These are phyloP conservation scores for Ceratocystis harringtonii DNA, from an alignment of 2,329 filamentous ascomycete species.

Conservation along the genomic window DNA sequence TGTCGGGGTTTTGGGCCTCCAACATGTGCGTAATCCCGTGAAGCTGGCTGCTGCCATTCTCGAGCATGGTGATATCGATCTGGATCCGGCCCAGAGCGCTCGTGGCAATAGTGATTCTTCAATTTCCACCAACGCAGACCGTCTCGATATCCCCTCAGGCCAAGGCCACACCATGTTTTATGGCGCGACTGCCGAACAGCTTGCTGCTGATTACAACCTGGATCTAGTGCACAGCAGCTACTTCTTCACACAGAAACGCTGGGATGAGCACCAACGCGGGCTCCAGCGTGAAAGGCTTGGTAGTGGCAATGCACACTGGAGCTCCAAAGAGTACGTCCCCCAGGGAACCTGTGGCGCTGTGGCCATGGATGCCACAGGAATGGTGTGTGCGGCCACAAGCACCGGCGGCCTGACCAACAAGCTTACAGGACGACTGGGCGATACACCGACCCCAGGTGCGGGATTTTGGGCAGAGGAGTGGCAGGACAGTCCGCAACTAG, in stretches of 20 bases:
- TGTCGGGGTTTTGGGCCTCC: conserved; percentile 60
- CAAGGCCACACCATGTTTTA: conserved; percentile 56
- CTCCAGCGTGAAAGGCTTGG: conserved; percentile 33
- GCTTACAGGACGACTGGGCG: conserved; percentile 67
- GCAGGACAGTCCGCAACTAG: conserved; percentile 34
- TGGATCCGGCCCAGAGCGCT: conserved; percentile 28
- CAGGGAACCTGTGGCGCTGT: conserved; percentile 79
- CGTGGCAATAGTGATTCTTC: not conserved
- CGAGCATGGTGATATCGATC: conserved; percentile 46
- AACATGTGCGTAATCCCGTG: conserved; percentile 65
- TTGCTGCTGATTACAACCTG: conserved; percentile 54
- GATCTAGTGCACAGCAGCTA: conserved; percentile 55
- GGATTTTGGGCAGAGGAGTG: conserved; percentile 88
- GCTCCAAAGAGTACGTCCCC: conserved; percentile 51
- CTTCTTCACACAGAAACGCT: conserved; percentile 63
- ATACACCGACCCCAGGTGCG: conserved; percentile 69
- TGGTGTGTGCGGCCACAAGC: conserved; percentile 52
- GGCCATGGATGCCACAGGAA: conserved; percentile 60
- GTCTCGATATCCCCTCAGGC: conserved; percentile 37
- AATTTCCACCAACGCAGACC: conserved; percentile 1
- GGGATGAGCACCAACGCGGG: conserved; percentile 61
- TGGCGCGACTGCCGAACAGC: conserved; percentile 50
- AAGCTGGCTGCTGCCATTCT: conserved; percentile 57
- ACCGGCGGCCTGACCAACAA: conserved; percentile 81
- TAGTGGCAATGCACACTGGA: conserved; percentile 36